Evolutionary conservation across 202 grass and related monocot species (phyloP).

Genomic region (Saccharum hybrid): DNA sequence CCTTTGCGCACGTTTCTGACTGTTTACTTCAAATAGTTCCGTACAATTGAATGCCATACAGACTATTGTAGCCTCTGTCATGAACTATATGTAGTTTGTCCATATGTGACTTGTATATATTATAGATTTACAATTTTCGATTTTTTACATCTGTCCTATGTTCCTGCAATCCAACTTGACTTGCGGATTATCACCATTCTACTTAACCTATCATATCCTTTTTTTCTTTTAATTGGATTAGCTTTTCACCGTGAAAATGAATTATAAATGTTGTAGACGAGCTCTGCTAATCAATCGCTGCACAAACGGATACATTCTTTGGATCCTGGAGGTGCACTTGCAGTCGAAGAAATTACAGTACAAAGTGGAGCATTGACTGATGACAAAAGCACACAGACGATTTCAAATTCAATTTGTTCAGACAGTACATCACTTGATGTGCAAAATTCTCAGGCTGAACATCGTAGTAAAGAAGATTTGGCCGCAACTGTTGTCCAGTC

Average conservation of each 20-base stretch:
- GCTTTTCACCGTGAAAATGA: slow-evolving; percentile 17
- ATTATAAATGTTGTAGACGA: slow-evolving; percentile 52
- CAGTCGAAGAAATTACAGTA: slow-evolving; percentile 53
- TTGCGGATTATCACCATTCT: slow-evolving; percentile 23
- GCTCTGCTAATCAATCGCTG: slow-evolving; percentile 46
- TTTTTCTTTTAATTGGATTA: slow-evolving; percentile 21
- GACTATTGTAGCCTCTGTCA: not conserved
- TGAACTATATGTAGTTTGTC: slow-evolving; percentile 21
- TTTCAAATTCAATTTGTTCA: slow-evolving; percentile 55
- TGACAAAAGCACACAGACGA: slow-evolving; percentile 37
- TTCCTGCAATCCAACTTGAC: slow-evolving; percentile 4
- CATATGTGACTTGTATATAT: not conserved
- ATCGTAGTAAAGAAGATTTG: slow-evolving; percentile 51
- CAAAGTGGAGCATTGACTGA: slow-evolving; percentile 48
- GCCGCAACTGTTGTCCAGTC: slow-evolving; percentile 90
- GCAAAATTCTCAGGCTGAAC: slow-evolving; percentile 52
- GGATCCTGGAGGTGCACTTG: slow-evolving; percentile 29
- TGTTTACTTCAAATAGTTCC: slow-evolving; percentile 17
- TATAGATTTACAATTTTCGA: not conserved
- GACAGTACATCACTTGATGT: slow-evolving; percentile 49
- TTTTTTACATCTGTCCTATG: not conserved
- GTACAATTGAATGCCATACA: not conserved
- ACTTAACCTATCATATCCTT: slow-evolving; percentile 18
- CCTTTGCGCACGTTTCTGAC: not conserved
- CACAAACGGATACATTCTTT: slow-evolving; percentile 59